These are phyloP conservation scores for Myxozyma vanderwaltii DNA, from an alignment of 805 yeast genomes.

Conservation along the genomic window DNA sequence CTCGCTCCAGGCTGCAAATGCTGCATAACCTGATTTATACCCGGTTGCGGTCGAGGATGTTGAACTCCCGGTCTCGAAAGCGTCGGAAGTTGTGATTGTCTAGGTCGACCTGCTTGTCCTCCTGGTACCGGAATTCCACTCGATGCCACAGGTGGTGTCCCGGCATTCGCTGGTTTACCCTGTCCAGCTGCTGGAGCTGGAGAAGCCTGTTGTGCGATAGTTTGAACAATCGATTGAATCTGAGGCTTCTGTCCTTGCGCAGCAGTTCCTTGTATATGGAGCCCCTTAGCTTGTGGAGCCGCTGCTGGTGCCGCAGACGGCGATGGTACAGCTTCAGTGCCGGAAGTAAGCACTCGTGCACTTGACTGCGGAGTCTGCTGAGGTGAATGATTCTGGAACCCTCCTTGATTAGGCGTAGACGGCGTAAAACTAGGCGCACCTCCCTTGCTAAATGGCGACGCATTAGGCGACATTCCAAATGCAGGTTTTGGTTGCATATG, in stretches of 20 bases:
- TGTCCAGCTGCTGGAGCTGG: neutral
- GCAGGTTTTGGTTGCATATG: neutral
- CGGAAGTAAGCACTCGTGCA: neutral
- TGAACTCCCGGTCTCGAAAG: slow-evolving; percentile 23
- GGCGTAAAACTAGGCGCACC: neutral
- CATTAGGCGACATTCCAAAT: neutral
- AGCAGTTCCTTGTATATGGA: slow-evolving; percentile 11
- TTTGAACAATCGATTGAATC: slow-evolving; percentile 3
- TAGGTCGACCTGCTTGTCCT: neutral
- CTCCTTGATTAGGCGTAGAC: neutral
- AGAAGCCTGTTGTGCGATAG: neutral
- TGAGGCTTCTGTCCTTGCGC: neutral
- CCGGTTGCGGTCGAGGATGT: slow-evolving; percentile 3
- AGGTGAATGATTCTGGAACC: neutral
- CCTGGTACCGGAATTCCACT: neutral
- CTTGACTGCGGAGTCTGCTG: neutral
- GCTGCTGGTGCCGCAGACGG: slow-evolving; percentile 7
- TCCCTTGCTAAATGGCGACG: neutral
- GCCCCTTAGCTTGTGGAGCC: slow-evolving; percentile 1
- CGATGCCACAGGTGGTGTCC: neutral
- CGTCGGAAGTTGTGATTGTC: slow-evolving; percentile 27
- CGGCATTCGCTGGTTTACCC: neutral
- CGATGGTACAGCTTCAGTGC: neutral
- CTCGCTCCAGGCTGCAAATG: slow-evolving; percentile 19
- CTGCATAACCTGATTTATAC: slow-evolving; percentile 8